These are phyloP conservation scores for Salinomyces thailandicus DNA, from an alignment of 2,329 filamentous ascomycete species.

Conservation along the genomic window DNA sequence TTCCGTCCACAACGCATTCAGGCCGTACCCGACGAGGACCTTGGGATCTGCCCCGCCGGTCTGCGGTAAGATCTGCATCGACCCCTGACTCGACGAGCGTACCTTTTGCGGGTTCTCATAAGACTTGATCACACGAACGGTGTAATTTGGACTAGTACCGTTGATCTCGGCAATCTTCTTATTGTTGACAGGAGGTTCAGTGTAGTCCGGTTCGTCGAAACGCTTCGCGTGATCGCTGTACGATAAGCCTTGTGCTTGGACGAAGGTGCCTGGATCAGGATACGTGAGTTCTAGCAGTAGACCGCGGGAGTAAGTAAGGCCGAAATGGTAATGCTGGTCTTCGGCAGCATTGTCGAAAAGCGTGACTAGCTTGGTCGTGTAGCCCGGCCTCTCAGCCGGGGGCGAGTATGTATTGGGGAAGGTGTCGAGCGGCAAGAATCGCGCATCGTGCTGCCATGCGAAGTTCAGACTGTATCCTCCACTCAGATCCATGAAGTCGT, in stretches of 20 bases:
- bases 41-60: conserved; percentile 33
- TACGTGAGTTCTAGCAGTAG: conserved; percentile 25
- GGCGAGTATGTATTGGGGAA: conserved; percentile 19
- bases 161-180: conserved; percentile 24
- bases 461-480: conserved; percentile 20
- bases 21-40: conserved; percentile 46
- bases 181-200: conserved; percentile 10
- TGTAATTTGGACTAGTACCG: conserved; percentile 20
- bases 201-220: conserved; percentile 1
- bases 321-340: conserved; percentile 27
- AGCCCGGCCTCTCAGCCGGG: conserved; percentile 11
- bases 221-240: not conserved
- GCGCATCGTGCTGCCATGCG: conserved; percentile 27
- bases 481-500: conserved; percentile 26
- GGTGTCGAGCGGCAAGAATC: conserved; percentile 15
- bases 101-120: conserved; percentile 20
- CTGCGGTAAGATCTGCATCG: conserved; percentile 42
- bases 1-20: conserved; percentile 29
- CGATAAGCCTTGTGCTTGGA: not conserved
- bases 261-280: conserved; percentile 7
- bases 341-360: conserved; percentile 45
- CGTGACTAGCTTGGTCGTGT: conserved; percentile 36
- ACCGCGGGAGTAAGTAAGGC: conserved; percentile 20
- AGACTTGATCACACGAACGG: conserved; percentile 20
- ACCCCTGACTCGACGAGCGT: conserved; percentile 39